A percentile compares a stretch with the other conserved stretches of the same genome.
These are phyloP conservation scores for Ophiostoma ips DNA, from an alignment of 2,329 filamentous ascomycete genomes.

Conservation along the genomic window DNA sequence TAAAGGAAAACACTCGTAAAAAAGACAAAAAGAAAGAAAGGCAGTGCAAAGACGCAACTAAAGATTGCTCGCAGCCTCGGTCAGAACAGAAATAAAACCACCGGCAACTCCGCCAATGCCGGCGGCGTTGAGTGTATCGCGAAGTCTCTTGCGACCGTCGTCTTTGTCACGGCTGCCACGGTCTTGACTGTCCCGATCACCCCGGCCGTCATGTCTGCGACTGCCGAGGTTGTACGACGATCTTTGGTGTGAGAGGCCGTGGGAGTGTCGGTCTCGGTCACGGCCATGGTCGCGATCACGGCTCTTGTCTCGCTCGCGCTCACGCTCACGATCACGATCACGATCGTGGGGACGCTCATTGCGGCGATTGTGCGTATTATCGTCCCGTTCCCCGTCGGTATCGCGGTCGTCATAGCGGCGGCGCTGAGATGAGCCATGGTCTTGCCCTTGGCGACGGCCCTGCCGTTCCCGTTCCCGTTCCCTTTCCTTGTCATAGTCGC, in stretches of 20 bases:
- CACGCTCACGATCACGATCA: constrained; percentile 17
- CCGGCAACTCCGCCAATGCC: constrained; percentile 48
- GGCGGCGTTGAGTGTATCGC: constrained; percentile 41
- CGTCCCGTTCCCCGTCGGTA: constrained; percentile 16
- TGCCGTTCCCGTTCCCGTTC: constrained; percentile 14
- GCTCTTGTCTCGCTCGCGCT: constrained; percentile 18
- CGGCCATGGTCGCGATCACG: constrained; percentile 18
- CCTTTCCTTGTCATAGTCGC: constrained; percentile 20
- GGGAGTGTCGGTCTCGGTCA: constrained; percentile 15
- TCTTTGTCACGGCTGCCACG: constrained; percentile 4
- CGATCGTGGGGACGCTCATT: constrained; percentile 19
- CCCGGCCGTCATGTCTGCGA: neutral
- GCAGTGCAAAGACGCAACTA: constrained; percentile 8
- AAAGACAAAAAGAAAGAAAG: neutral
- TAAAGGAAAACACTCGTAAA: neutral
- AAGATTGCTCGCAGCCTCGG: constrained; percentile 35
- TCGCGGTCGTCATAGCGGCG: constrained; percentile 12
- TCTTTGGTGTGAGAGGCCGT: neutral
- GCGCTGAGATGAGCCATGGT: neutral
- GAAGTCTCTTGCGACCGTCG: constrained; percentile 26
- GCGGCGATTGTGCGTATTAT: constrained; percentile 14
- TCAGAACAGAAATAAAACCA: constrained; percentile 42
- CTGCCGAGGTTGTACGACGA: neutral
- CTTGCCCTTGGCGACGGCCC: constrained; percentile 9
- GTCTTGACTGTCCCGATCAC: constrained; percentile 1